Percentiles rank a stretch among this genome's conserved stretches.
Evolutionary conservation across 1,284 basidiomycete species (phyloP).

Genomic region (Puccinia horiana): DNA sequence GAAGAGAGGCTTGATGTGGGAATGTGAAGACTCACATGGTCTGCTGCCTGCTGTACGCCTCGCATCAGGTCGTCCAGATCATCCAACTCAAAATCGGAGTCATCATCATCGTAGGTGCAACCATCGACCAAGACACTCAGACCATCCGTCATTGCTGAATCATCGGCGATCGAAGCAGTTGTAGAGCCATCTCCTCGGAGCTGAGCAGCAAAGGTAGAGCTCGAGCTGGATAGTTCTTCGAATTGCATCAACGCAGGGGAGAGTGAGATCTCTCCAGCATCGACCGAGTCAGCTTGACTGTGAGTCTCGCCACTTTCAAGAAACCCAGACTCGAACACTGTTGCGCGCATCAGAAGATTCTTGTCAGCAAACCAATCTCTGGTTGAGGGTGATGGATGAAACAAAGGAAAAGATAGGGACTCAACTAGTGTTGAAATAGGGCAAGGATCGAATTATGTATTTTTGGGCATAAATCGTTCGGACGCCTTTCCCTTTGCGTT

Average conservation of each 20-base stretch:
- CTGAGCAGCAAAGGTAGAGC: conserved; percentile 16
- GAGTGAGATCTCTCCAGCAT: conserved; percentile 29
- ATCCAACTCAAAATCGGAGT: conserved; percentile 47
- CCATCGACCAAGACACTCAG: neutral
- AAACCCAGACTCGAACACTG: conserved; percentile 48
- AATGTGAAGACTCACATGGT: conserved; percentile 33
- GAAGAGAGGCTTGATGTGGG: neutral
- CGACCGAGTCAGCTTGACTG: conserved; percentile 39
- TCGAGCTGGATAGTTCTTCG: conserved; percentile 5
- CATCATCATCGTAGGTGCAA: conserved; percentile 33
- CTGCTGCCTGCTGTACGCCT: conserved; percentile 47
- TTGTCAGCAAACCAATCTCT: neutral
- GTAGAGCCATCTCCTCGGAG: neutral
- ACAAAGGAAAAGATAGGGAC: neutral
- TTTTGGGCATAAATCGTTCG: conserved; percentile 49
- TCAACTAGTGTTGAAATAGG: conserved; percentile 46
- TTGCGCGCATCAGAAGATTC: neutral
- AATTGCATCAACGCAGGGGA: conserved; percentile 28
- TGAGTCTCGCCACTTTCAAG: conserved; percentile 42
- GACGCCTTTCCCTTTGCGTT: conserved; percentile 37
- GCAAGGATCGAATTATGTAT: conserved; percentile 44
- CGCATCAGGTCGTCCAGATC: conserved; percentile 36
- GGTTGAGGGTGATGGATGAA: neutral
- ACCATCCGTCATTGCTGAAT: conserved; percentile 41
- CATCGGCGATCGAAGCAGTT: conserved; percentile 28